Evolutionary conservation across 2,329 filamentous ascomycete genomes (phyloP).

Genomic region (Fusarium nelsonii): DNA sequence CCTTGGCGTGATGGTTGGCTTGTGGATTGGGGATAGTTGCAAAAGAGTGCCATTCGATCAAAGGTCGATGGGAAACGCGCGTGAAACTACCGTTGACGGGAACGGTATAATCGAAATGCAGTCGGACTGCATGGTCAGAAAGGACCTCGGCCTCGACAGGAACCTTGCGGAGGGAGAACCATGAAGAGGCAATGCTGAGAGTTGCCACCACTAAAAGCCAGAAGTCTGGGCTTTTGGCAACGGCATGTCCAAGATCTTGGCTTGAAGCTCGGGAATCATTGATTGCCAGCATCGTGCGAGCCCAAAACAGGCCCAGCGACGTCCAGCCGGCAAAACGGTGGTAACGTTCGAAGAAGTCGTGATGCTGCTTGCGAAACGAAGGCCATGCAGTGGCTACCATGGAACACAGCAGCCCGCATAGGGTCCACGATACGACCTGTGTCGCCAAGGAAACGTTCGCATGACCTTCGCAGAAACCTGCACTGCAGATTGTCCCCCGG

Average conservation of each 20-base stretch:
- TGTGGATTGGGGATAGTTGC: slow-evolving; percentile 75
- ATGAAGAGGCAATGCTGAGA: slow-evolving; percentile 75
- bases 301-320: slow-evolving; percentile 74
- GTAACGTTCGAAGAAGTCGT: slow-evolving; percentile 77
- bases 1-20: slow-evolving; percentile 50
- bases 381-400: slow-evolving; percentile 76
- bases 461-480: slow-evolving; percentile 47
- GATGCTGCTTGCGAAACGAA: slow-evolving; percentile 69
- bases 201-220: slow-evolving; percentile 78
- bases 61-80: slow-evolving; percentile 71
- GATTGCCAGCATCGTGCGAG: slow-evolving; percentile 68
- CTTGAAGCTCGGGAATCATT: slow-evolving; percentile 56
- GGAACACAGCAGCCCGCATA: slow-evolving; percentile 67
- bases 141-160: slow-evolving; percentile 74
- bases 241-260: slow-evolving; percentile 52
- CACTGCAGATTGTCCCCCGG: slow-evolving; percentile 54
- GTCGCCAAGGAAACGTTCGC: slow-evolving; percentile 57
- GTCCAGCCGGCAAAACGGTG: slow-evolving; percentile 83
- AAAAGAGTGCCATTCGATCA: slow-evolving; percentile 81
- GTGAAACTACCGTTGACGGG: slow-evolving; percentile 62
- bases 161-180: slow-evolving; percentile 77
- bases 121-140: slow-evolving; percentile 77
- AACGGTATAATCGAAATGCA: slow-evolving; percentile 75
- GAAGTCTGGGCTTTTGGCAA: slow-evolving; percentile 61
- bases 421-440: slow-evolving; percentile 66